Evolutionary conservation across 2,329 filamentous ascomycete species (phyloP).

Genomic region (Thelonectria olida): DNA sequence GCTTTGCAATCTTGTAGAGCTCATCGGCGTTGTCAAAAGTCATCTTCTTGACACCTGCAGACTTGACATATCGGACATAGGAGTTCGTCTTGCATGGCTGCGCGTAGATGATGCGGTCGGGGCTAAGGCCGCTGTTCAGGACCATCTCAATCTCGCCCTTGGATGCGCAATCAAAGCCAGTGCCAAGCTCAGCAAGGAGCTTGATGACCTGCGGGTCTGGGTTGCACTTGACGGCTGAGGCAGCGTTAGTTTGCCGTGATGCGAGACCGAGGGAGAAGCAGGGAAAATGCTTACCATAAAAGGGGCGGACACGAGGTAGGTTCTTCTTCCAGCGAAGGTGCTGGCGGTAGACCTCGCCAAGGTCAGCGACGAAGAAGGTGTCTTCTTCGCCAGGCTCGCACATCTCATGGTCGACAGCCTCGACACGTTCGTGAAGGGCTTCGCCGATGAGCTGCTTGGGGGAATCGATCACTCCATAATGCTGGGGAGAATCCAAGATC

Average conservation of each 20-base stretch:
- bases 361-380: constrained; percentile 97
- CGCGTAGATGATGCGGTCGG: constrained; percentile 95
- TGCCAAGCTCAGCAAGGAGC: constrained; percentile 87
- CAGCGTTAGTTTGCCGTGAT: constrained; percentile 6
- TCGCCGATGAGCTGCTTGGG: constrained; percentile 87
- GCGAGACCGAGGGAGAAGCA: neutral
- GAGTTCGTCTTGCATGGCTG: constrained; percentile 99
- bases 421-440: constrained; percentile 85
- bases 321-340: constrained; percentile 98
- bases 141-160: constrained; percentile 97
- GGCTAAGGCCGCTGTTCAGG: constrained; percentile 81
- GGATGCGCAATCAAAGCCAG: constrained; percentile 97
- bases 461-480: constrained; percentile 51
- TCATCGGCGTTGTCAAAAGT: constrained; percentile 99
- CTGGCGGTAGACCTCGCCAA: constrained; percentile 98
- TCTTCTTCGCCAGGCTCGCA: constrained; percentile 96
- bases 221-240: constrained; percentile 95
- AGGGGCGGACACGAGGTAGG: constrained; percentile 90
- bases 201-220: constrained; percentile 89
- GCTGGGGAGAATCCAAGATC: constrained; percentile 49
- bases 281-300: constrained; percentile 76
- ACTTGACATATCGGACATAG: constrained; percentile 89
- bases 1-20: constrained; percentile 95
- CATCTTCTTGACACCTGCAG: constrained; percentile 93
- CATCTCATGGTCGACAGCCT: constrained; percentile 83